Evolutionary conservation across 2,329 filamentous ascomycete genomes (phyloP).

Genomic region (Neophaeococcomyces aloes): DNA sequence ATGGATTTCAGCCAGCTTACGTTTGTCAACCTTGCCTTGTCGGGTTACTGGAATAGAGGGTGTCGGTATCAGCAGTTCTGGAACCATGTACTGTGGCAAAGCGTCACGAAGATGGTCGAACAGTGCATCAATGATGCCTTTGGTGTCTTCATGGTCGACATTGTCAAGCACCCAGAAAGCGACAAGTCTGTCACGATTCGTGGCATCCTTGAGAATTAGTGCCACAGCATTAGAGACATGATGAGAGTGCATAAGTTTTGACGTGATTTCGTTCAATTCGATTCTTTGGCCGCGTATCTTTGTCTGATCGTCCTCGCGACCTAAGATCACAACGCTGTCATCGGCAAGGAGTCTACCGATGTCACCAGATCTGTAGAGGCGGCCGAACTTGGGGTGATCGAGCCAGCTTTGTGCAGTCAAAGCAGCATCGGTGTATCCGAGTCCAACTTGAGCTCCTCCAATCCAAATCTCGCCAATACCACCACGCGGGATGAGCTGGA

Average conservation of each 20-base stretch:
- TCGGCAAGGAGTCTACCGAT: slow-evolving; percentile 68
- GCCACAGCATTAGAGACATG: slow-evolving; percentile 54
- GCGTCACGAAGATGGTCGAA: slow-evolving; percentile 44
- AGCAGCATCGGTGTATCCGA: slow-evolving; percentile 58
- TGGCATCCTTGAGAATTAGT: slow-evolving; percentile 42
- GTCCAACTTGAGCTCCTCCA: slow-evolving; percentile 67
- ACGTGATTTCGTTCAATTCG: slow-evolving; percentile 66
- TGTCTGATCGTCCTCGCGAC: slow-evolving; percentile 66
- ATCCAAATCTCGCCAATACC: slow-evolving; percentile 77
- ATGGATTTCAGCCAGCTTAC: slow-evolving; percentile 42
- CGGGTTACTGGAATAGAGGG: slow-evolving; percentile 58
- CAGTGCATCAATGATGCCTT: slow-evolving; percentile 33
- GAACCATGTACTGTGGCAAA: slow-evolving; percentile 70
- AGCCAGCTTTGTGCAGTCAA: slow-evolving; percentile 59
- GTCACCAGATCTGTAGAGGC: slow-evolving; percentile 73
- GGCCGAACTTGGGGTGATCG: slow-evolving; percentile 55
- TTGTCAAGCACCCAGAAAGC: slow-evolving; percentile 55
- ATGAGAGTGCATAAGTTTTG: slow-evolving; percentile 43
- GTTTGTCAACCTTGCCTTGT: slow-evolving; percentile 64
- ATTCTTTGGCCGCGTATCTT: slow-evolving; percentile 73
- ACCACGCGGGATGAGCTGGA: slow-evolving; percentile 54
- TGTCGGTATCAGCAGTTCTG: slow-evolving; percentile 61
- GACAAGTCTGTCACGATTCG: slow-evolving; percentile 29
- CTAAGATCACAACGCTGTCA: slow-evolving; percentile 61
- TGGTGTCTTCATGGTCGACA: slow-evolving; percentile 6